Evolutionary conservation across 108 stramenopile species (phyloP), one percentile per base, ranked within the genome.

Genomic region (Hondaea fermentalgiana): DNA sequence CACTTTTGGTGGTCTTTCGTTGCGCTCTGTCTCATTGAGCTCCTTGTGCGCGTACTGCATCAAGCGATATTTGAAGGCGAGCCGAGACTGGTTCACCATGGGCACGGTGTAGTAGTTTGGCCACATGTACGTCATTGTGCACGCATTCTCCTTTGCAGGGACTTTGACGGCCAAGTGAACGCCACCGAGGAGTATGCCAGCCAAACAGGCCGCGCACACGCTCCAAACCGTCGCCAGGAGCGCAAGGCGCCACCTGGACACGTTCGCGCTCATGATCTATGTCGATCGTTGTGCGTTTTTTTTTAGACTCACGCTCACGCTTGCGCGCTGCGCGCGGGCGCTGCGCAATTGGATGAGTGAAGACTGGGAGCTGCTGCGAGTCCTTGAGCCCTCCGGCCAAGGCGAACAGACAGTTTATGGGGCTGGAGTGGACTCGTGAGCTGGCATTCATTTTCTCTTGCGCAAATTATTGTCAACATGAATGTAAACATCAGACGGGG

Each of bases 121-220:
- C 76, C 76, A 53, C 76, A 53, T 53, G 76, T 83, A 83, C 45
- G 76, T 83, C 76, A 83, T 83, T 12, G 76, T 53, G 76, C 76
- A 83, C 17, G 6, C 12, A 35, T 83, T 83, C 76, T 53, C 76
- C 17, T 6, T 6, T 16, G 45, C 49, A 6, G 49, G 76, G 25
- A 83, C 76, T 45, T 53, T 12, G 49, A 83, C 76, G n/a, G 28
- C 45, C 12, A 83, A 23, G 28, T 83, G 76, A 17, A 53, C 49
- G 49, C 49, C 76, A 12, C 76, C 76, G 17, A 83, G n/a, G 10
- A 83, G 45, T 45, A 53, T 45, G 25, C 45, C 51, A 43, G 76
- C 76, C 45, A 83, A 23, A 4, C 76, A 21, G 16, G 76, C 76
- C 45, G 51, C 76, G 51, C 49, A 83, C 25, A 12, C 2, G n/a